phyloP scores from a whole-genome alignment of 305 asterid genomes.

The Solanum aculeatissimum region DNA sequence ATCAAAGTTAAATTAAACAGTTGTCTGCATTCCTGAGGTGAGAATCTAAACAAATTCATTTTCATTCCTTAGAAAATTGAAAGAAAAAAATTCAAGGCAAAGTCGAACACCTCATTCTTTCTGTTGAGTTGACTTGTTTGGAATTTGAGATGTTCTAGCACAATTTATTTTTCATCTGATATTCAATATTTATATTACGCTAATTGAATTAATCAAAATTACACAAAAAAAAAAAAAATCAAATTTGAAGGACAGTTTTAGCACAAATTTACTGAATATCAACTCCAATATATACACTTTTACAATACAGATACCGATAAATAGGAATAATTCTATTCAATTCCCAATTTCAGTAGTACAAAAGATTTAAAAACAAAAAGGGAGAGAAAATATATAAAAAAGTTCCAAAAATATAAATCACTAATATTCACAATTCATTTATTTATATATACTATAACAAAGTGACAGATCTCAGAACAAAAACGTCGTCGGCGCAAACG shows the following conservation, averaged over 20 bases:
- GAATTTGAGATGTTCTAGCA: neutral
- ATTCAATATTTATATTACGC: neutral
- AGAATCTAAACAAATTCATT: neutral
- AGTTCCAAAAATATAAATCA: neutral
- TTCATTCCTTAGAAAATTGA: neutral
- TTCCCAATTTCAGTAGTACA: neutral
- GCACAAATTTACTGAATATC: neutral
- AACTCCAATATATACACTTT: neutral
- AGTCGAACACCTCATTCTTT: conserved; percentile 3
- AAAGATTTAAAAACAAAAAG: neutral
- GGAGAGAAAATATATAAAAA: neutral
- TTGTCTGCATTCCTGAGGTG: neutral
- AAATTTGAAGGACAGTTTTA: neutral
- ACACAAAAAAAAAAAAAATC: neutral
- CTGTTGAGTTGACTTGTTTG: neutral
- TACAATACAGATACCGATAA: neutral
- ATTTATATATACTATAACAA: neutral
- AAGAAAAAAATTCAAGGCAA: neutral
- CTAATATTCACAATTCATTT: neutral
- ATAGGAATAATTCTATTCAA: neutral
- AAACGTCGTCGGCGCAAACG: conserved; percentile 17
- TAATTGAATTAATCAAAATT: neutral
- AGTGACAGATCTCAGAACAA: neutral
- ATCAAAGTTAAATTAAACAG: neutral
- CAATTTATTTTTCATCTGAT: neutral